Evolutionary conservation across 495 filamentous ascomycete genomes (phyloP).

Genomic region (Neurospora tetraspora): DNA sequence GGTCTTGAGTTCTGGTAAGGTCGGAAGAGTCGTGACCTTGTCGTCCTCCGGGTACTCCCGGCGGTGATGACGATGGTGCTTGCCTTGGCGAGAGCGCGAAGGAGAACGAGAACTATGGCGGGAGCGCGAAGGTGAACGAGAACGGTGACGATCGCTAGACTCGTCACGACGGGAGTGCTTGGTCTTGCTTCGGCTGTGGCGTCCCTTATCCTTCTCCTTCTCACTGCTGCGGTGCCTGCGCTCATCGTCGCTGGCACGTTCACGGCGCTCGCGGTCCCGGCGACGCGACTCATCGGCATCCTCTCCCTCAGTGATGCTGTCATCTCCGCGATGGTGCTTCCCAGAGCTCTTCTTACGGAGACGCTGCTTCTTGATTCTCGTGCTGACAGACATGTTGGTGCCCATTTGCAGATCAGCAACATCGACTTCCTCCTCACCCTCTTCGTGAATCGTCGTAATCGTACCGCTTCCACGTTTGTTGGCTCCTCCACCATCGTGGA

Average conservation of each 20-base stretch:
- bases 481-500: conserved; percentile 18
- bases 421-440: conserved; percentile 5
- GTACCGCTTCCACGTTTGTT: not conserved
- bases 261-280: conserved; percentile 15
- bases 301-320: conserved; percentile 5
- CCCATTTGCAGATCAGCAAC: conserved; percentile 11
- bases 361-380: conserved; percentile 39
- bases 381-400: conserved; percentile 30
- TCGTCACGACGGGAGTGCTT: conserved; percentile 22
- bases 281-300: conserved; percentile 7
- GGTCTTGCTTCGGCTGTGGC: conserved; percentile 22
- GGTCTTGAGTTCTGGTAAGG: not conserved
- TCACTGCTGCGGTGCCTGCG: conserved; percentile 5
- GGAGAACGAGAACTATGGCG: conserved; percentile 8
- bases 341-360: conserved; percentile 32
- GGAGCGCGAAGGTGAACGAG: conserved; percentile 9
- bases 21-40: not conserved
- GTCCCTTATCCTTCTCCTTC: conserved; percentile 10
- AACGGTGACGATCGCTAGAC: conserved; percentile 11
- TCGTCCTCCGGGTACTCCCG: conserved; percentile 20
- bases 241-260: conserved; percentile 6
- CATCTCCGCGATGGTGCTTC: conserved; percentile 14
- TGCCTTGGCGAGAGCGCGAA: conserved; percentile 10
- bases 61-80: conserved; percentile 20
- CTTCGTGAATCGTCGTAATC: conserved; percentile 12